phyloP scores from a whole-genome alignment of 75 land plant genomes.

The Ceratopteris richardii region DNA sequence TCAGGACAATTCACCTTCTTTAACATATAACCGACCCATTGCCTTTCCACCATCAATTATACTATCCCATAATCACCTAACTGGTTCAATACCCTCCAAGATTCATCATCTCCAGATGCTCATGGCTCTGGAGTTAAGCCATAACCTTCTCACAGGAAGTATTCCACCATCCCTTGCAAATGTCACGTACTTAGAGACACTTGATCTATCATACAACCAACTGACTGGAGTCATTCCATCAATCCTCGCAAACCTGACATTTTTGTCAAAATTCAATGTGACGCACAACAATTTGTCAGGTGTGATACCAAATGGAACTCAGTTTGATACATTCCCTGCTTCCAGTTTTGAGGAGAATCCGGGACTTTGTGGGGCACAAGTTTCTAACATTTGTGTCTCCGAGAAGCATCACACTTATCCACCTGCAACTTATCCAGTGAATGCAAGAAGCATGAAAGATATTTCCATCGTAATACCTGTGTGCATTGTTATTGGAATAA shows the following conservation, averaged over 20 bases:
- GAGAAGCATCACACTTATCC: conserved; percentile 1
- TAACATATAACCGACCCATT: conserved; percentile 38
- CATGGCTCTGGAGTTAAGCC: conserved; percentile 33
- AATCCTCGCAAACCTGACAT: conserved; percentile 21
- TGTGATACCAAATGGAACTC: conserved; percentile 30
- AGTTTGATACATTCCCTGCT: conserved; percentile 39
- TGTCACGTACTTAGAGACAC: conserved; percentile 30
- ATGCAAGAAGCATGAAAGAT: conserved; percentile 4
- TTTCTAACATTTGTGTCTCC: conserved; percentile 1
- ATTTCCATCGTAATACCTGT: conserved; percentile 36
- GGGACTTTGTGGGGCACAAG: conserved; percentile 39
- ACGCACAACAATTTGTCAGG: conserved; percentile 44
- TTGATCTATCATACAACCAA: conserved; percentile 50
- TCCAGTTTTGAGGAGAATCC: conserved; percentile 31
- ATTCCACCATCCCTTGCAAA: conserved; percentile 43
- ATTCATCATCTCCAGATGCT: conserved; percentile 37
- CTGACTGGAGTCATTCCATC: conserved; percentile 46
- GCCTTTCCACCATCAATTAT: conserved; percentile 47
- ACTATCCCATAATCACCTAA: conserved; percentile 32
- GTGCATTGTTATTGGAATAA: conserved; percentile 29
- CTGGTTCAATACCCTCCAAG: conserved; percentile 34
- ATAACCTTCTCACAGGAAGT: conserved; percentile 35
- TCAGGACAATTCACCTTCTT: conserved; percentile 17
- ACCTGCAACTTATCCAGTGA: not conserved
- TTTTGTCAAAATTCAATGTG: conserved; percentile 43